phyloP scores from a whole-genome alignment of 768 basidiomycete species.

The Pleurotus salmoneostramineus region DNA sequence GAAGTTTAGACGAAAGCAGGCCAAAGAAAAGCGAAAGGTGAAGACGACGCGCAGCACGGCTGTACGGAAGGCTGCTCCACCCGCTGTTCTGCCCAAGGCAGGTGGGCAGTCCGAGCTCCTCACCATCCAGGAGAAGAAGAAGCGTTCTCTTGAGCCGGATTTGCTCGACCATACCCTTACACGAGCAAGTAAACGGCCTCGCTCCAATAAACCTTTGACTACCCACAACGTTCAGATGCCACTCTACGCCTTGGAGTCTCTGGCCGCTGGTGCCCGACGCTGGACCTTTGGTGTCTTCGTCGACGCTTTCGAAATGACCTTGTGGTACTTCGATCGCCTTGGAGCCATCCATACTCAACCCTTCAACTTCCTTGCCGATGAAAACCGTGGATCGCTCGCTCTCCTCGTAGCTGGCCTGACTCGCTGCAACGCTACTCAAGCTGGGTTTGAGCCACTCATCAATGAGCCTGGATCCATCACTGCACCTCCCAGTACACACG shows the following conservation, averaged over 20 bases:
- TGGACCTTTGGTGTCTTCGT: background rate
- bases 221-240: too few relatives aligned
- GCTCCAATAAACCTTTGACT: too few relatives aligned
- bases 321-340: constrained; percentile 2
- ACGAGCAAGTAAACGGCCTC: too few relatives aligned
- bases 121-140: too few relatives aligned
- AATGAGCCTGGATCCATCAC: background rate
- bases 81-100: too few relatives aligned
- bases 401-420: background rate
- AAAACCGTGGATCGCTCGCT: background rate
- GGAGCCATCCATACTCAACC: background rate
- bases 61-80: too few relatives aligned
- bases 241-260: background rate
- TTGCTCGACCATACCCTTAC: too few relatives aligned
- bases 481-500: background rate
- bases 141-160: too few relatives aligned
- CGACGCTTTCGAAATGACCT: background rate
- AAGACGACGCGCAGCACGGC: too few relatives aligned
- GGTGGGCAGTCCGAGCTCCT: too few relatives aligned
- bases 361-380: background rate
- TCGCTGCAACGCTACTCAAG: background rate
- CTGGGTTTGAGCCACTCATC: background rate
- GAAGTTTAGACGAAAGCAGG: too few relatives aligned
- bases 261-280: background rate
- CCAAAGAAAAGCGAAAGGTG: too few relatives aligned